A percentile compares a stretch with the other conserved stretches of the same genome.
Evolutionary conservation across 306 rosid species (phyloP).

Genomic region (Lablab purpureus): DNA sequence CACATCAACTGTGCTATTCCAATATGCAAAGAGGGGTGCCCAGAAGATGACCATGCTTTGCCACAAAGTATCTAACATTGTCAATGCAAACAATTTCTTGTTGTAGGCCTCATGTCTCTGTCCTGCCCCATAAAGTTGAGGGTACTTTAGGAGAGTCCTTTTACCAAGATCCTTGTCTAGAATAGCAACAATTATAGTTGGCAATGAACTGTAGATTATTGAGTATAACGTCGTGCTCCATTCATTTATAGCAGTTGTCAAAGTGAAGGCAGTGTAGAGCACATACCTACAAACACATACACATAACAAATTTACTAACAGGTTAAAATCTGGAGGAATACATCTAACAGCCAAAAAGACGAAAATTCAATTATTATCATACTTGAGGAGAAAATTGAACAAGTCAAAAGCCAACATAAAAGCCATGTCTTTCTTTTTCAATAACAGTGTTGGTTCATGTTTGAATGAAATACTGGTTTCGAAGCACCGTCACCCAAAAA

Average conservation of each 20-base stretch:
- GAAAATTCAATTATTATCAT: not conserved
- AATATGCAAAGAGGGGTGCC: constrained; percentile 78
- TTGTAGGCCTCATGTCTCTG: constrained; percentile 90
- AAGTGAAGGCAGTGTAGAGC: constrained; percentile 75
- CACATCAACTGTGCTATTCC: constrained; percentile 74
- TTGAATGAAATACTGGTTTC: not conserved
- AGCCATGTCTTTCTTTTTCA: not conserved
- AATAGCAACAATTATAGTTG: constrained; percentile 88
- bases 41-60: constrained; percentile 84
- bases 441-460: constrained; percentile 12
- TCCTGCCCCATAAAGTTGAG: constrained; percentile 94
- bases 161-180: constrained; percentile 93
- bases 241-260: constrained; percentile 87
- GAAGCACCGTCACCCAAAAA: not conserved
- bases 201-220: constrained; percentile 76
- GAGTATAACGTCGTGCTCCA: constrained; percentile 91
- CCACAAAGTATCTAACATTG: constrained; percentile 90
- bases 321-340: constrained; percentile 8
- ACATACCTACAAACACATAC: constrained; percentile 72
- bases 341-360: not conserved
- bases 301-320: constrained; percentile 28
- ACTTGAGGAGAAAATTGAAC: constrained; percentile 7
- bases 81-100: constrained; percentile 68
- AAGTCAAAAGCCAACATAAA: not conserved
- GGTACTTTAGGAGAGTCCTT: constrained; percentile 74